These are phyloP conservation scores for Termitomyces sp. DNA, from an alignment of 768 basidiomycete genomes.

Conservation along the genomic window DNA sequence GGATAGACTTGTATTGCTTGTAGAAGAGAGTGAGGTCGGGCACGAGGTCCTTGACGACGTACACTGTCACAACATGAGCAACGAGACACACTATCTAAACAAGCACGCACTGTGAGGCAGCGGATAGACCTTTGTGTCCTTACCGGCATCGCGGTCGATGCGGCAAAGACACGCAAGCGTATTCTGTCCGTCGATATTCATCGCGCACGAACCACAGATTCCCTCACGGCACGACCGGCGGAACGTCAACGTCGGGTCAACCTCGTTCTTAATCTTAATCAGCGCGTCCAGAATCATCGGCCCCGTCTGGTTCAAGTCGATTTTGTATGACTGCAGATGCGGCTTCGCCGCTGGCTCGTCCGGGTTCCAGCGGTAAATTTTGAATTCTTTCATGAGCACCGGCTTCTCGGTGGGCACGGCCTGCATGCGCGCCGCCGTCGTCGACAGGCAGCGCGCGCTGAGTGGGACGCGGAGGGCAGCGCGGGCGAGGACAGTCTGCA, in stretches of 20 bases:
- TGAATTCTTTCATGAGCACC: slow-evolving; percentile 85
- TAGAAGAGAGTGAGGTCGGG: slow-evolving; percentile 89
- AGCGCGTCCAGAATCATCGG: slow-evolving; percentile 95
- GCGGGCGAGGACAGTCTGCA: slow-evolving; percentile 13
- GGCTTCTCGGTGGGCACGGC: slow-evolving; percentile 60
- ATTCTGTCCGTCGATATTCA: slow-evolving; percentile 99
- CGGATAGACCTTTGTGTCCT: slow-evolving; percentile 91
- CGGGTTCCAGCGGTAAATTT: slow-evolving; percentile 99
- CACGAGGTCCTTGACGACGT: slow-evolving; percentile 97
- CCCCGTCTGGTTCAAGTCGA: slow-evolving; percentile 92
- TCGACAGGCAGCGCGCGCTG: slow-evolving; percentile 11
- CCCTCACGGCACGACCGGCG: slow-evolving; percentile 90
- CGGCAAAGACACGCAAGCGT: slow-evolving; percentile 96
- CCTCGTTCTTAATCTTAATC: slow-evolving; percentile 99
- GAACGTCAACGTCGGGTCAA: slow-evolving; percentile 96
- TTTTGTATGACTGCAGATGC: slow-evolving; percentile 79
- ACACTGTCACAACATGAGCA: slow-evolving; percentile 52
- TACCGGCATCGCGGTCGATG: slow-evolving; percentile 70
- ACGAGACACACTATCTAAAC: background rate
- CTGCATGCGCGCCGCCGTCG: slow-evolving; percentile 19
- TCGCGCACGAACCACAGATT: slow-evolving; percentile 97
- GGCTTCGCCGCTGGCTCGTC: slow-evolving; percentile 93
- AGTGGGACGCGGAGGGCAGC: slow-evolving; percentile 1
- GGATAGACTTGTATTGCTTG: slow-evolving; percentile 99
- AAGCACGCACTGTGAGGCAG: slow-evolving; percentile 84